Evolutionary conservation across 2,329 filamentous ascomycete genomes (phyloP).

Genomic region (Cladosporium velox): DNA sequence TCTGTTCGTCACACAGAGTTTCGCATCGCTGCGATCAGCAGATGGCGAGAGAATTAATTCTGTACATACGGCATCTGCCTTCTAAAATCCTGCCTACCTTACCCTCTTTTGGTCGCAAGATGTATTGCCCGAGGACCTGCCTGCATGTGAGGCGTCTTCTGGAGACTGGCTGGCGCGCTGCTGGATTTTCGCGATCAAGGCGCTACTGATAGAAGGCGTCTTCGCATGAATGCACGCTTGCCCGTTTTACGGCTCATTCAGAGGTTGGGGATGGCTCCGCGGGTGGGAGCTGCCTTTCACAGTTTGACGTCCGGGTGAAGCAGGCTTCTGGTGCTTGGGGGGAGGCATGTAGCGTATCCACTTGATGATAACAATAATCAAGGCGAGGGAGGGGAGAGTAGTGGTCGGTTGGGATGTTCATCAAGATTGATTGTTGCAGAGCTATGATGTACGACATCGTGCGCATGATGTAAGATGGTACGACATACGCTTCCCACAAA

Average conservation of each 20-base stretch:
- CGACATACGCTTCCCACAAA: not conserved
- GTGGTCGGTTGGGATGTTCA: not conserved
- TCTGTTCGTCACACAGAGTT: not conserved
- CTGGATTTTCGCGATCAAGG: not conserved
- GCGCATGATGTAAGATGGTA: constrained; percentile 10
- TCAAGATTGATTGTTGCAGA: not conserved
- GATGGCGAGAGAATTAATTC: not conserved
- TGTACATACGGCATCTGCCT: not conserved
- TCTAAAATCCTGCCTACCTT: not conserved
- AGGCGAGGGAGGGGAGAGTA: not conserved
- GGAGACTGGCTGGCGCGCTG: not conserved
- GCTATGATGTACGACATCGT: not conserved
- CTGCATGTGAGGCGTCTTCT: not conserved
- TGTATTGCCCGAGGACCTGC: not conserved
- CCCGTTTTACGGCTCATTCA: constrained; percentile 5
- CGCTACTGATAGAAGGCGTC: constrained; percentile 8
- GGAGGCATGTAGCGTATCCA: not conserved
- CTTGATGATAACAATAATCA: not conserved
- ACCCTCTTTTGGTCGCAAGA: constrained; percentile 3
- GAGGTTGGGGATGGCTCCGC: not conserved
- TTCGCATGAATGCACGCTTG: constrained; percentile 11
- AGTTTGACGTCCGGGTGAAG: not conserved
- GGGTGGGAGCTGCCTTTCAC: not conserved
- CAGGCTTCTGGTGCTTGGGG: not conserved
- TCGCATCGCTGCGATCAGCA: not conserved